phyloP scores from a whole-genome alignment of 257 asterid species.

The Paulownia fortunei region DNA sequence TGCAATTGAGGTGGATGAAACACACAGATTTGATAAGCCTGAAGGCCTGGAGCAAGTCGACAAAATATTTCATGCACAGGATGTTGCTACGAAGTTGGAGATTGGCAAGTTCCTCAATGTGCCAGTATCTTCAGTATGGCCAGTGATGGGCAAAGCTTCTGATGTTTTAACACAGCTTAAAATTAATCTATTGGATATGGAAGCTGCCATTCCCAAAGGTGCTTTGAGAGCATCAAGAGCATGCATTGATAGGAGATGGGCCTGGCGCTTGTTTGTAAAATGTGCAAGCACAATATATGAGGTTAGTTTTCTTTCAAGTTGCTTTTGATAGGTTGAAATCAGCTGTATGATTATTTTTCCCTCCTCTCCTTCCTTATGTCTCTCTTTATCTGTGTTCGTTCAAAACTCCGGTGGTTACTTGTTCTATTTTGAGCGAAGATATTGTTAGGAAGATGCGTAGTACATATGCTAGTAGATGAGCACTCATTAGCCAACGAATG shows the following conservation, averaged over 20 bases:
- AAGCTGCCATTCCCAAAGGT: slow-evolving; percentile 28
- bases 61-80: not conserved
- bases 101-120: slow-evolving; percentile 10
- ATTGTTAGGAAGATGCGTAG: too few species aligned
- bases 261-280: slow-evolving; percentile 30
- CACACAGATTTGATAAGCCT: not conserved
- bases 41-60: slow-evolving; percentile 10
- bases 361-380: not conserved
- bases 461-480: too few species aligned
- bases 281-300: slow-evolving; percentile 27
- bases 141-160: not conserved
- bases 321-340: not conserved
- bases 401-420: too few species aligned
- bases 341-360: not conserved
- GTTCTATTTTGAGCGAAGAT: too few species aligned
- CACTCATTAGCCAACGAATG: too few species aligned
- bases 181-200: slow-evolving; percentile 29
- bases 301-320: slow-evolving; percentile 14
- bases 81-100: not conserved
- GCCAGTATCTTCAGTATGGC: not conserved
- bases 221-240: slow-evolving; percentile 27
- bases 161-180: slow-evolving; percentile 25
- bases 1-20: not conserved
- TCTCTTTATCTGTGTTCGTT: not conserved
- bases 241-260: slow-evolving; percentile 6